Conservation (phyloP, 106 monocot species). For the Triglochin maritima region DNA sequence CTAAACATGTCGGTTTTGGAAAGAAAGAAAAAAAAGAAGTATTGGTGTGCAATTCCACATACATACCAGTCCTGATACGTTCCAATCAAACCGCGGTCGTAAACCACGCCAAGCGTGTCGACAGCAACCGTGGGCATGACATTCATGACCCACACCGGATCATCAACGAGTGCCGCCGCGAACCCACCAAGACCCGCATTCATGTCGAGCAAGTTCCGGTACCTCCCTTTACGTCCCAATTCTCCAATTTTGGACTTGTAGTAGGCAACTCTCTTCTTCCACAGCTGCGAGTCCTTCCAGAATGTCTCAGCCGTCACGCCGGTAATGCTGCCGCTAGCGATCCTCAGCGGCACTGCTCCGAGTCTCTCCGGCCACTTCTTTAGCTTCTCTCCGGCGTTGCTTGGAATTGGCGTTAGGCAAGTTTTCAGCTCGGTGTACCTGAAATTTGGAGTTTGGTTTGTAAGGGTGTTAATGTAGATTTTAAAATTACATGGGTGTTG, state of each 20-base stretch:
- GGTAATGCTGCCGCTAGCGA: slow-evolving; percentile 9
- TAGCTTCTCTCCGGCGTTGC: slow-evolving; percentile 33
- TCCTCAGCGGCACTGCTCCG: slow-evolving; percentile 31
- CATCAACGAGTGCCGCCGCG: slow-evolving; percentile 31
- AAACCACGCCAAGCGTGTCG: slow-evolving; percentile 45
- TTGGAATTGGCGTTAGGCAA: slow-evolving; percentile 36
- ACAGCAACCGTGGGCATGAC: slow-evolving; percentile 28
- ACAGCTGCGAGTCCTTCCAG: slow-evolving; percentile 27
- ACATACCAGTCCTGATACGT: slow-evolving; percentile 49
- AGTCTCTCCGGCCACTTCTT: slow-evolving; percentile 55
- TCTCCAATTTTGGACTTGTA: slow-evolving; percentile 21
- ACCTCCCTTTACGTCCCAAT: slow-evolving; percentile 23
- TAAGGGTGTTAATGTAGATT: too few relatives aligned
- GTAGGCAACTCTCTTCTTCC: slow-evolving; percentile 31
- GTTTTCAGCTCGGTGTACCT: slow-evolving; percentile 37
- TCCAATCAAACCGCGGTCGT: slow-evolving; percentile 55
- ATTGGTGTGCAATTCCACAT: too few relatives aligned
- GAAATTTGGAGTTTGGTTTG: not conserved
- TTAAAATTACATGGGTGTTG: too few relatives aligned
- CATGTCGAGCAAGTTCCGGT: slow-evolving; percentile 55
- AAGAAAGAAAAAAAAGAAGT: too few relatives aligned
- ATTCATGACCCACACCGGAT: slow-evolving; percentile 71
- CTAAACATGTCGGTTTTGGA: too few relatives aligned
- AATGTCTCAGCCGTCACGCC: slow-evolving; percentile 24
- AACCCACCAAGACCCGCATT: slow-evolving; percentile 39